Evolutionary conservation across 2,329 filamentous ascomycete genomes (phyloP), one percentile per base, ranked within the genome.

Genomic region (Trichophyton benhamiae): DNA sequence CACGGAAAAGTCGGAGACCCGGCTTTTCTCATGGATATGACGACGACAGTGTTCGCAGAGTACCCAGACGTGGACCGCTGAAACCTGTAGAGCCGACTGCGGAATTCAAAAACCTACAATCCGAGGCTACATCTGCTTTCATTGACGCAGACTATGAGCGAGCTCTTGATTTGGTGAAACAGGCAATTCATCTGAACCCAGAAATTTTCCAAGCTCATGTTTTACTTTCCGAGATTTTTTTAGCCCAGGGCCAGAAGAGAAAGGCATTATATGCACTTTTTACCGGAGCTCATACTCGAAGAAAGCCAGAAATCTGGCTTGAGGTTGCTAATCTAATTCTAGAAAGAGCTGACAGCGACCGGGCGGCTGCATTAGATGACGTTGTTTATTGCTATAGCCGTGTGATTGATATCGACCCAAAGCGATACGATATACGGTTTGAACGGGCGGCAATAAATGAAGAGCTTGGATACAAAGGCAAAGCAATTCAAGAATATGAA

Each of bases 191-290:
- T 46, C 72, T 77, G 33, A 86, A 87, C 66, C 83, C 83, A 0
- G 83, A 86, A 68, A 81, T 86, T 65, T 85, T 82, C 68, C 77
- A 79, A 30, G 82, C 83, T 13, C 82, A 86, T 72, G 81, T 79
- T 59, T 73, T 86, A 20, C 73, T 85, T 6, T 83, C 83, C 0
- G 81, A 86, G 63, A 81, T 84, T 58, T 79, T 83, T 59, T 70
- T 80, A 8, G 77, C 77, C 11, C 77, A 79, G 68, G 82, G 81
- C n/a, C 77, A 83, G 53, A 76, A 80, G 41, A 77, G 81, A 60
- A 82, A 83, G 64, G 79, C 82, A 0, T 70, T 85, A 42, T 76
- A 78, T 48, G 82, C 81, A 49, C 72, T 86, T 9, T 80, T 82
- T 63, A 79, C 77, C 59, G 84, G 83, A 61, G 83, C 83, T 25